Percentiles rank a stretch among this genome's conserved stretches.
Evolutionary conservation across 192 early-diverging fungal species (phyloP).

Genomic region (Cetraspora pellucida): DNA sequence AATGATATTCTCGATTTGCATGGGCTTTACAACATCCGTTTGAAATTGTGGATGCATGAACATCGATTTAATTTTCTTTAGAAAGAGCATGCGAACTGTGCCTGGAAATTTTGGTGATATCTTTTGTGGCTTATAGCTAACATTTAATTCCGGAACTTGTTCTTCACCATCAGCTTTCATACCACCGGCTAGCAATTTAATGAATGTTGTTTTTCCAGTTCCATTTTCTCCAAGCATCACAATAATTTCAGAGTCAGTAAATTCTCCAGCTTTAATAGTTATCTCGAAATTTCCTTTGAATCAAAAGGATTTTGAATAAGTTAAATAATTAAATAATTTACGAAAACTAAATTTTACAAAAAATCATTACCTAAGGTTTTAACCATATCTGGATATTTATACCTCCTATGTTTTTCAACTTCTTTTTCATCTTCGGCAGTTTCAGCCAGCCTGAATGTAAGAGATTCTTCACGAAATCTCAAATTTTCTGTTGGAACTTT

Average conservation of each 20-base stretch:
- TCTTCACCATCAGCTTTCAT: slow-evolving; percentile 78
- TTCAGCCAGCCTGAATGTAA: slow-evolving; percentile 93
- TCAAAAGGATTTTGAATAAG: neutral
- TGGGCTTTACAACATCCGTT: slow-evolving; percentile 93
- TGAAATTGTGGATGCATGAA: slow-evolving; percentile 96
- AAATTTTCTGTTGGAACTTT: slow-evolving; percentile 98
- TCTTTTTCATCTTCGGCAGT: slow-evolving; percentile 74
- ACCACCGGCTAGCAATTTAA: slow-evolving; percentile 86
- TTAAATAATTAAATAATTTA: neutral
- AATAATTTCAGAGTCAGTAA: slow-evolving; percentile 96
- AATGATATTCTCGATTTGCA: slow-evolving; percentile 90
- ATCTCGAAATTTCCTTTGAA: slow-evolving; percentile 76
- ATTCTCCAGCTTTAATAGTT: slow-evolving; percentile 74
- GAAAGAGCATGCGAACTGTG: slow-evolving; percentile 89
- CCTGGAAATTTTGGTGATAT: slow-evolving; percentile 94
- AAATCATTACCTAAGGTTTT: slow-evolving; percentile 64
- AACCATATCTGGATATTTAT: slow-evolving; percentile 85
- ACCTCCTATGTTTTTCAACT: slow-evolving; percentile 70
- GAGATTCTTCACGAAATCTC: slow-evolving; percentile 95
- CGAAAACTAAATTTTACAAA: neutral
- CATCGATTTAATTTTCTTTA: slow-evolving; percentile 80
- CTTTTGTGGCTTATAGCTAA: slow-evolving; percentile 98
- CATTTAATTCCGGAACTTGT: slow-evolving; percentile 80
- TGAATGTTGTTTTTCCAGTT: slow-evolving; percentile 97
- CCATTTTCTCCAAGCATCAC: slow-evolving; percentile 99